phyloP scores from a whole-genome alignment of 2,329 filamentous ascomycete species.

The Torrubiellomyces zombiae region DNA sequence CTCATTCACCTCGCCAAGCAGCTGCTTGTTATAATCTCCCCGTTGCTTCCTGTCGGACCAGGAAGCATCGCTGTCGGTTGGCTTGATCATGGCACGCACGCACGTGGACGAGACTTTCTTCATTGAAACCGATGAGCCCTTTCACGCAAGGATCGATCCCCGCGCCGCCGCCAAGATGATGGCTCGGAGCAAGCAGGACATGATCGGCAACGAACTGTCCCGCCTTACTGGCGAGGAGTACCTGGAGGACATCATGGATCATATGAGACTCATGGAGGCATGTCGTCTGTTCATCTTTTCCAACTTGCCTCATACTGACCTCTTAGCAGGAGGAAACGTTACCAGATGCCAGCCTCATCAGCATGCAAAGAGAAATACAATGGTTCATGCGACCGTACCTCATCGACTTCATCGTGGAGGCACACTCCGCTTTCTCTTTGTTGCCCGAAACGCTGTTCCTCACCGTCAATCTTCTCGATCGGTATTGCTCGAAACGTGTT shows the following conservation, averaged over 20 bases:
- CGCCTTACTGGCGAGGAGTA: conserved; percentile 77
- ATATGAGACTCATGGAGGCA: conserved; percentile 92
- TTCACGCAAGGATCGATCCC: conserved; percentile 41
- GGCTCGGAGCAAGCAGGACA: conserved; percentile 69
- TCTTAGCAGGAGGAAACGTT: conserved; percentile 55
- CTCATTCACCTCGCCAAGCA: conserved; percentile 19
- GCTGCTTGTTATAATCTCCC: conserved; percentile 11
- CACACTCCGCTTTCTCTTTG: conserved; percentile 84
- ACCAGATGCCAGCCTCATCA: conserved; percentile 91
- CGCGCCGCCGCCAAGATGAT: conserved; percentile 65
- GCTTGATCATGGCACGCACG: conserved; percentile 28
- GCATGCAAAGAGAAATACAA: conserved; percentile 97
- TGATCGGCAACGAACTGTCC: conserved; percentile 78
- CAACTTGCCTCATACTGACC: conserved; percentile 9
- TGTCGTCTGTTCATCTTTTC: conserved; percentile 9
- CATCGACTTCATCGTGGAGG: conserved; percentile 95
- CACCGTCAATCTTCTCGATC: conserved; percentile 87
- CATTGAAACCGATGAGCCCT: conserved; percentile 36
- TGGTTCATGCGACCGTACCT: conserved; percentile 99
- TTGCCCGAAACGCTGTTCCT: conserved; percentile 92
- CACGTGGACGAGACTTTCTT: conserved; percentile 32
- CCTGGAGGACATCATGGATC: conserved; percentile 80
- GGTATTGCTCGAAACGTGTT: conserved; percentile 93
- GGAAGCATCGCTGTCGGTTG: no score
- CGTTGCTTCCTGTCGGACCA: no score